These are phyloP conservation scores for Flammula alnicola DNA, from an alignment of 1,284 basidiomycete species.

Conservation along the genomic window DNA sequence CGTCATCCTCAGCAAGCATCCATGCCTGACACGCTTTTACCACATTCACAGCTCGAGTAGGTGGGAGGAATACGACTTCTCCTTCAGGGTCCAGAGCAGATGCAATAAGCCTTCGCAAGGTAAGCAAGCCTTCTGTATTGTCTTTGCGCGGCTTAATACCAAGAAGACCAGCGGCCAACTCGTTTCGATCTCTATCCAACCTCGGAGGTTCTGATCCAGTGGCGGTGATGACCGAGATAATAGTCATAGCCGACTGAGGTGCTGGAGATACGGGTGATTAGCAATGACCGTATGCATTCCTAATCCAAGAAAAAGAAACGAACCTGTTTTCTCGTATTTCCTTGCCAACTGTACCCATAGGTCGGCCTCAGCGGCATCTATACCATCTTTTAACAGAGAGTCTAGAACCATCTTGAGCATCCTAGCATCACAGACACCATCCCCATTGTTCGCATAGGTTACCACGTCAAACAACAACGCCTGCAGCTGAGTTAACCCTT, in stretches of 20 bases:
- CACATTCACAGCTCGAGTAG: constrained; percentile 88
- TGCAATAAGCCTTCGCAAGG: constrained; percentile 76
- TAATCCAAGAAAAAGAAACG: constrained; percentile 14
- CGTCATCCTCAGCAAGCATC: constrained; percentile 73
- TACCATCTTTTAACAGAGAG: constrained; percentile 63
- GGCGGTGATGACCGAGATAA: constrained; percentile 66
- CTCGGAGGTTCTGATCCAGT: constrained; percentile 71
- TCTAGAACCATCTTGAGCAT: constrained; percentile 65
- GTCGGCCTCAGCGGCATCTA: constrained; percentile 70
- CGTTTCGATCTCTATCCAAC: constrained; percentile 87
- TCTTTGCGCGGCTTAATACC: constrained; percentile 70
- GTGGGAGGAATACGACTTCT: constrained; percentile 85
- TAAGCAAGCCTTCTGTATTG: constrained; percentile 69
- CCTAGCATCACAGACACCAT: constrained; percentile 58
- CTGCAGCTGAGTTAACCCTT: constrained; percentile 22
- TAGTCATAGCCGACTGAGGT: constrained; percentile 66
- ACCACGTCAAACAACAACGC: constrained; percentile 22
- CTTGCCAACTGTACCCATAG: constrained; percentile 76
- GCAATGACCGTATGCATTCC: neutral
- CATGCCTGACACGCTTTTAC: constrained; percentile 86
- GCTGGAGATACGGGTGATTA: constrained; percentile 45
- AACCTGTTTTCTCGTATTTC: constrained; percentile 65
- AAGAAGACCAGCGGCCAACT: constrained; percentile 81
- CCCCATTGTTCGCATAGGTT: constrained; percentile 39
- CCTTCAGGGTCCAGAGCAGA: constrained; percentile 82